These are phyloP conservation scores for Glutinoglossum americanum DNA, from an alignment of 495 filamentous ascomycete genomes.

Conservation along the genomic window DNA sequence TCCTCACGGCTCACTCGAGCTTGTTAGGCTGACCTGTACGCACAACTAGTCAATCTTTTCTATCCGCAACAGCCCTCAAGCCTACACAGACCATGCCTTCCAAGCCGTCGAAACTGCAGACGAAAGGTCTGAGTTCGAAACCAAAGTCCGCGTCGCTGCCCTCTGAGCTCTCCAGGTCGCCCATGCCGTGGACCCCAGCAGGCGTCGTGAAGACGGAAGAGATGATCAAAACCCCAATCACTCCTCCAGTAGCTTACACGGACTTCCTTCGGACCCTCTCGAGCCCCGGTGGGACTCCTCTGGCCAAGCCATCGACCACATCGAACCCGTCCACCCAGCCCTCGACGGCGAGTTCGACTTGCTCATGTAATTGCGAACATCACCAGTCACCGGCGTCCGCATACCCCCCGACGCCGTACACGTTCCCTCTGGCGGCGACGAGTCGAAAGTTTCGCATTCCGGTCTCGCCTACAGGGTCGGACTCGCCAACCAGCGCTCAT, in stretches of 20 bases:
- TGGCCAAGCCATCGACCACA: slow-evolving; percentile 17
- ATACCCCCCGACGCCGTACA: slow-evolving; percentile 23
- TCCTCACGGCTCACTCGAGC: neutral
- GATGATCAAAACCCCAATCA: slow-evolving; percentile 58
- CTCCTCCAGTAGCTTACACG: slow-evolving; percentile 75
- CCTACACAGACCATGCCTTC: slow-evolving; percentile 1
- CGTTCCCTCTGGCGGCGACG: slow-evolving; percentile 29
- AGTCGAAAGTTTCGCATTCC: slow-evolving; percentile 29
- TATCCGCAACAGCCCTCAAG: neutral
- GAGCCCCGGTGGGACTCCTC: slow-evolving; percentile 15
- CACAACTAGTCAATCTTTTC: neutral
- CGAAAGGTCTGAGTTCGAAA: neutral
- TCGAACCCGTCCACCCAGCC: slow-evolving; percentile 13
- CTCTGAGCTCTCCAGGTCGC: slow-evolving; percentile 39
- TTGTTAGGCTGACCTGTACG: neutral
- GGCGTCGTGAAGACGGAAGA: slow-evolving; percentile 32
- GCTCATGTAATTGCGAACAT: slow-evolving; percentile 32
- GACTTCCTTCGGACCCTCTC: slow-evolving; percentile 74
- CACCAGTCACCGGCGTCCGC: slow-evolving; percentile 20
- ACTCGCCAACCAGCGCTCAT: slow-evolving; percentile 23
- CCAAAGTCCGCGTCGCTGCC: slow-evolving; percentile 51
- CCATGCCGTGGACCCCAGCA: slow-evolving; percentile 28
- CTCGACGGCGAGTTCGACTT: slow-evolving; percentile 17
- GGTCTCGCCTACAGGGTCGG: slow-evolving; percentile 28
- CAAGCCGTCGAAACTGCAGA: slow-evolving; percentile 3